Conservation (phyloP, 1,139 yeast species). For the Pichia sp. region DNA sequence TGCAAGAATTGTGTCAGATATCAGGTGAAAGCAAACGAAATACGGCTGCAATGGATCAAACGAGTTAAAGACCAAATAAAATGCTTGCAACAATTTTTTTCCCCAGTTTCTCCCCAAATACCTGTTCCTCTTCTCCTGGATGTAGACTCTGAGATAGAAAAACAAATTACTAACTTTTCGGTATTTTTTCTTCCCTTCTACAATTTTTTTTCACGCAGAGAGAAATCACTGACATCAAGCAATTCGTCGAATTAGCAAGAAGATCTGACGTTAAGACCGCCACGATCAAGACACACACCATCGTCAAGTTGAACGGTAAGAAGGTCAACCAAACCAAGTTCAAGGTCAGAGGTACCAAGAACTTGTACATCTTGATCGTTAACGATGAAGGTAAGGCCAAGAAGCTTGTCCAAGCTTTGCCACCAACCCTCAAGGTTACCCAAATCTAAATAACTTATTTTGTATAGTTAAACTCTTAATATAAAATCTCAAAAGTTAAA, state of each 20-base stretch:
- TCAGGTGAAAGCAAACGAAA: no score
- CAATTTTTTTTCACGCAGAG: slow-evolving; percentile 17
- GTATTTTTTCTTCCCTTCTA: background rate
- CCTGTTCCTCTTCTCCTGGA: no score
- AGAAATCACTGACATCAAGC: slow-evolving; percentile 95
- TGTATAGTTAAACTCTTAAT: slow-evolving; percentile 16
- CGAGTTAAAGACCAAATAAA: no score
- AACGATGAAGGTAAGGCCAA: slow-evolving; percentile 97
- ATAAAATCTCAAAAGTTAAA: slow-evolving; percentile 12
- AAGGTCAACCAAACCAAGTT: slow-evolving; percentile 91
- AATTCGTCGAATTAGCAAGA: slow-evolving; percentile 96
- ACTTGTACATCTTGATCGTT: slow-evolving; percentile 93
- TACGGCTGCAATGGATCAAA: no score
- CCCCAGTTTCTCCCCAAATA: no score
- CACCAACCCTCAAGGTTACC: slow-evolving; percentile 71
- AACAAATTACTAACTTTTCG: no score
- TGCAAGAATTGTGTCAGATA: no score
- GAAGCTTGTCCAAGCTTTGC: slow-evolving; percentile 97
- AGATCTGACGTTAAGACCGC: slow-evolving; percentile 94
- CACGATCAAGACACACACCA: slow-evolving; percentile 86
- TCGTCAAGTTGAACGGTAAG: slow-evolving; percentile 81
- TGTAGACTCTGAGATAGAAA: no score
- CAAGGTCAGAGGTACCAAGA: slow-evolving; percentile 96
- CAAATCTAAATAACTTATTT: slow-evolving; percentile 23
- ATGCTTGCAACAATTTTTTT: no score